These are phyloP conservation scores for Candida chauliodis DNA, from an alignment of 805 yeast genomes.

Conservation along the genomic window DNA sequence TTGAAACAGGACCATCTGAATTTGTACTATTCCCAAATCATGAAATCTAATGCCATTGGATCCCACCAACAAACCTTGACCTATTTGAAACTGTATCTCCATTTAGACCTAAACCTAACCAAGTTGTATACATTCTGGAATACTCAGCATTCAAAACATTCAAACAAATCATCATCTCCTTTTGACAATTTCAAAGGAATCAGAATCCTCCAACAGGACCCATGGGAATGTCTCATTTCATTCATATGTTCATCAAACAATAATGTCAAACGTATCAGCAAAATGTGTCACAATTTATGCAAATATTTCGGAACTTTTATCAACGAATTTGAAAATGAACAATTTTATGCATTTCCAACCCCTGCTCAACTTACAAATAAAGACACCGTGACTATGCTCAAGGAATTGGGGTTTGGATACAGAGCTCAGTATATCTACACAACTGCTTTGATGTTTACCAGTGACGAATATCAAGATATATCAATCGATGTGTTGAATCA, in stretches of 20 bases:
- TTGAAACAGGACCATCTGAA: constrained; percentile 53
- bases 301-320: constrained; percentile 54
- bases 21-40: constrained; percentile 49
- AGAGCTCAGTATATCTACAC: constrained; percentile 82
- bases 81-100: constrained; percentile 66
- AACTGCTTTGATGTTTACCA: constrained; percentile 60
- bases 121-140: constrained; percentile 63
- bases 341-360: constrained; percentile 72
- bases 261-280: constrained; percentile 87
- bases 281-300: constrained; percentile 84
- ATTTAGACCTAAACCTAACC: constrained; percentile 52
- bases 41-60: constrained; percentile 6
- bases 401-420: constrained; percentile 75
- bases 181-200: constrained; percentile 57
- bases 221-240: constrained; percentile 91
- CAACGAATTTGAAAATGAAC: constrained; percentile 42
- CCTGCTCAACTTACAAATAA: constrained; percentile 43
- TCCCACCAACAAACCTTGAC: constrained; percentile 26
- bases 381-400: constrained; percentile 39
- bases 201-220: constrained; percentile 86
- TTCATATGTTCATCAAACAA: constrained; percentile 96
- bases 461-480: constrained; percentile 31
- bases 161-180: constrained; percentile 31
- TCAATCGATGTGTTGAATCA: constrained; percentile 33
- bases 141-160: constrained; percentile 43